Evolutionary conservation across 805 yeast genomes (phyloP), one percentile per base, ranked within the genome.

Genomic region (Blastobotrys terrestris): DNA sequence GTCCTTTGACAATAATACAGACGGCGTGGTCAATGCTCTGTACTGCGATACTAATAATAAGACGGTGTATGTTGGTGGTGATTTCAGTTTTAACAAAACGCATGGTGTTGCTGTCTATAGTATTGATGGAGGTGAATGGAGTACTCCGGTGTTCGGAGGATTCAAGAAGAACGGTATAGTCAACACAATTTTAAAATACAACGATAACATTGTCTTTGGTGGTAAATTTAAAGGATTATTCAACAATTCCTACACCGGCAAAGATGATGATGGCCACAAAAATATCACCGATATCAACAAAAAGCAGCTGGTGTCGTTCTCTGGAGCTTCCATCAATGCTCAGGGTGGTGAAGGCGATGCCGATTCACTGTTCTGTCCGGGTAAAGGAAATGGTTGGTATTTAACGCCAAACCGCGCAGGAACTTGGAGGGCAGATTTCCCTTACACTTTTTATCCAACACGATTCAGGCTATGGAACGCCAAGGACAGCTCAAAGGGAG

Each of bases 21-120:
- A 63, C 2, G 83, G 81, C 3, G 53, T 64, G 1, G 74, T 84
- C 1, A 59, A 66, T 2, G 60, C 82, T 0, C 74, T 79, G 0
- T 70, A 72, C 42, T 78, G 81, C 51, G 83, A 83, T 67, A 47
- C 58, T 1, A 74, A 72, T 45, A 65, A 69, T 35, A 68, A 77
- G 19, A 52, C 79, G 19, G 76, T 88, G 0, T 89, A 87, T 62
- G 77, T 87, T 48, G 99, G 97, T 7, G 99, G 99, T 18, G 75
- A 79, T 54, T 79, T 92, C 58, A 65, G 74, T 3, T 82, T 73
- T 64, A 73, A 78, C 52, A 66, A 70, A 46, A 73, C 82, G 5
- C 62, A 73, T 58, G 85, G 89, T 49, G 85, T 79, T 0, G 83
- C 86, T 7, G 68, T 81, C 3, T 92, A 87, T 75, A 76, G 87